These are phyloP conservation scores for Aspergillus flavus DNA, from an alignment of 2,329 filamentous ascomycete genomes.

Conservation along the genomic window DNA sequence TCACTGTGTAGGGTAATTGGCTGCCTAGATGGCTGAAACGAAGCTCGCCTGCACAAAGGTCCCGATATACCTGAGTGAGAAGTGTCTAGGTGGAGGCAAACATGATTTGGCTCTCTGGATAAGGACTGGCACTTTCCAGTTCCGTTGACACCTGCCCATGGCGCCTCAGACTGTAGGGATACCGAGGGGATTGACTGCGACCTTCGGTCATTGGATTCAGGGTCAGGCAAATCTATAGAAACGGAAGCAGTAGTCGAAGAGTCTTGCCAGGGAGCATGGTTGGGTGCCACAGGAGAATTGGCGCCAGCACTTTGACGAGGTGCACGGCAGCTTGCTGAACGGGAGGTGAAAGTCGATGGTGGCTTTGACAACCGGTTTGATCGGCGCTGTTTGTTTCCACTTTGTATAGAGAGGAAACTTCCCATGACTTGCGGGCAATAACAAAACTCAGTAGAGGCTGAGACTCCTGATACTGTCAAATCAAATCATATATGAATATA, in stretches of 20 bases:
- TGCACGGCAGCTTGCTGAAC: constrained; percentile 15
- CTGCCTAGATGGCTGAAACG: constrained; percentile 24
- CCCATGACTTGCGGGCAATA: constrained; percentile 35
- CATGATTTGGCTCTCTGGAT: constrained; percentile 13
- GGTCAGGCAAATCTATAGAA: constrained; percentile 19
- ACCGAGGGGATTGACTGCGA: constrained; percentile 28
- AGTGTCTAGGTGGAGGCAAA: constrained; percentile 10
- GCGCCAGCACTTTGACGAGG: constrained; percentile 14
- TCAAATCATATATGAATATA: not conserved
- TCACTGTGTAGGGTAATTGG: constrained; percentile 18
- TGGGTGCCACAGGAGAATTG: constrained; percentile 15
- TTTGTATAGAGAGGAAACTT: constrained; percentile 37
- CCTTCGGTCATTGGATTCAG: constrained; percentile 13
- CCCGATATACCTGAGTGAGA: constrained; percentile 9
- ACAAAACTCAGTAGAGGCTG: constrained; percentile 15
- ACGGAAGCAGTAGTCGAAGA: constrained; percentile 36
- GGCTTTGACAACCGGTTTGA: constrained; percentile 43
- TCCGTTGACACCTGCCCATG: constrained; percentile 9
- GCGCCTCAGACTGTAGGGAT: constrained; percentile 16
- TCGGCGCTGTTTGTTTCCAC: constrained; percentile 35
- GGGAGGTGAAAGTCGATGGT: constrained; percentile 27
- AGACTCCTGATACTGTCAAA: constrained; percentile 15
- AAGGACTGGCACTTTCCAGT: constrained; percentile 7
- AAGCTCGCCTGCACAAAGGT: constrained; percentile 22
- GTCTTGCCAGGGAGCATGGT: constrained; percentile 33